Base-by-base conservation (phyloP, 2,329 filamentous ascomycete species). In the Fusarium guadeloupense region DNA sequence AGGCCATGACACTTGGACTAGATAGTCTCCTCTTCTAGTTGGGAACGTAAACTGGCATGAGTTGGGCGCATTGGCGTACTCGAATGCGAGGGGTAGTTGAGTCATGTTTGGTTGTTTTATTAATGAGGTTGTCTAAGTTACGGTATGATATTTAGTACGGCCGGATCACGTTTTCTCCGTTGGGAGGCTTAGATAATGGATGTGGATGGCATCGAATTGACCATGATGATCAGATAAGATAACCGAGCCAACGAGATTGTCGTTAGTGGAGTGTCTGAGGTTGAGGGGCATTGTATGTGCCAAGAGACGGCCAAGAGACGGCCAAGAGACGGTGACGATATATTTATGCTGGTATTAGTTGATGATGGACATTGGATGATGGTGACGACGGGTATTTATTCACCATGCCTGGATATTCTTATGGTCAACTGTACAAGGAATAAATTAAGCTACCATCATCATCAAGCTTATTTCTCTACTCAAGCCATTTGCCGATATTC, bases 1-100 rank as follows among this genome's bases (percentile, higher is more conserved):
- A 6, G 71, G 72, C 68, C 67, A 74, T 2, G 69, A 65, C 4
- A 73, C 57, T 31, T 74, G 71, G 1, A 73, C 45, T 9, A 70
- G 40, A 28, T 71, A 72, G 17, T 70, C 63, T 4, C 67, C 69
- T 58, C 67, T 49, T n/a, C 54, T 46, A 2, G 68, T 57, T 0
- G 51, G 45, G 1, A 58, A 43, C 1, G 35, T 45, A 7, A 64
- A 56, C 33, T 71, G 67, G 21, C 50, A 56, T 4, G 68, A 64
- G 17, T 71, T 68, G 13, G 48, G 53, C 19, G 64, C 46, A 9
- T 55, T 41, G 3, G 64, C 67, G 1, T 34, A 21, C 3, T 57
- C 46, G 13, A 41, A 34, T 0, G 30, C 3, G 2, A 14, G 3
- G 0, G 33, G 51, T 2, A 57, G 34, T 9, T 61, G 50, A 23